Conservation (phyloP, 352 stramenopile species). For the Globisporangium uncinulatum region DNA sequence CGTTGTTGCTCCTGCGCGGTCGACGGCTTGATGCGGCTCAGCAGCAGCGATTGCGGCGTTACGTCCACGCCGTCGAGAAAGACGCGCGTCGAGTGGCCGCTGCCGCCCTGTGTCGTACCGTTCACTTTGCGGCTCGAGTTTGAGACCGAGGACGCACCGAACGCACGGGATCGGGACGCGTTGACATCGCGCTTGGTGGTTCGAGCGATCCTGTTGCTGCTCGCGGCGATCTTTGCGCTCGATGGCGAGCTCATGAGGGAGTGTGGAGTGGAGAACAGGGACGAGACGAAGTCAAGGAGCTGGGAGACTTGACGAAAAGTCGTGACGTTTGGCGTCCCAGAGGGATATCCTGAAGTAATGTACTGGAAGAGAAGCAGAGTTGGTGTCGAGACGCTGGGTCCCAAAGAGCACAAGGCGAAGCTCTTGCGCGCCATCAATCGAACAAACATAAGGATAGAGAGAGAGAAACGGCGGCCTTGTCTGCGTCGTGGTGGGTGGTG, state of each 20-base stretch:
- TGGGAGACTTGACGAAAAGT: too few species aligned
- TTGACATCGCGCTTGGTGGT: conserved; percentile 43
- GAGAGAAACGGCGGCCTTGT: too few species aligned
- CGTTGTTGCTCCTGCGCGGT: conserved; percentile 22
- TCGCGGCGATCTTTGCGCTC: conserved; percentile 30
- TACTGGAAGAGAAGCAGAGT: too few species aligned
- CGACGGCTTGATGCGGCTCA: conserved; percentile 65
- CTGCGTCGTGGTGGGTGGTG: too few species aligned
- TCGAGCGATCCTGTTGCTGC: conserved; percentile 23
- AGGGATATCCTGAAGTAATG: too few species aligned
- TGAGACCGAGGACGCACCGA: conserved; percentile 58
- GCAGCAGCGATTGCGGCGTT: conserved; percentile 69
- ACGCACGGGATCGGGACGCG: conserved; percentile 43
- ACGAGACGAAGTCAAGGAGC: too few species aligned
- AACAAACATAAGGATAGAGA: too few species aligned
- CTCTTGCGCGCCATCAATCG: too few species aligned
- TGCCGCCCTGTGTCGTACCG: conserved; percentile 27
- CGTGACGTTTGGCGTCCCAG: too few species aligned
- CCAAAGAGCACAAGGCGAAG: too few species aligned
- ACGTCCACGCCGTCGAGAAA: conserved; percentile 67
- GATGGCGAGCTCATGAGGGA: conserved; percentile 46
- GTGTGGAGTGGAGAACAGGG: too few species aligned
- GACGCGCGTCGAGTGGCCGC: conserved; percentile 41
- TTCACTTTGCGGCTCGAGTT: conserved; percentile 67
- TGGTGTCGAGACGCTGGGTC: too few species aligned